phyloP scores from a whole-genome alignment of 208 protist genomes.

The Acanthamoeba culbertsoni region DNA sequence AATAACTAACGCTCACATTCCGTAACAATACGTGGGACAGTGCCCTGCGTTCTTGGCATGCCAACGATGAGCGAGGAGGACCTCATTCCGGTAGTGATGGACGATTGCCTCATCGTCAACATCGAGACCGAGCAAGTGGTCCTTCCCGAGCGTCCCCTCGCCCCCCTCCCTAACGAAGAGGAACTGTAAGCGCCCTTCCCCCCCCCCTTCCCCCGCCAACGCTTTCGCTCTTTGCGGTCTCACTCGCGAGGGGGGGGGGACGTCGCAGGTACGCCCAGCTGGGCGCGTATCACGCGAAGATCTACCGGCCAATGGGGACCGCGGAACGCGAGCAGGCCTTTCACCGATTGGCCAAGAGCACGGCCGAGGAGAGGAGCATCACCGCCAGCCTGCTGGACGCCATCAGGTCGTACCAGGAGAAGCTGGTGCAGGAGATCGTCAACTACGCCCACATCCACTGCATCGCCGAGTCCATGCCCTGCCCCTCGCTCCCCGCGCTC shows the following conservation, averaged over 20 bases:
- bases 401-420: not conserved
- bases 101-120: constrained; percentile 11
- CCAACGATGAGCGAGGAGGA: not conserved
- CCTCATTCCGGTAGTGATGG: not conserved
- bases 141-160: not conserved
- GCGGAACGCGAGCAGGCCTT: not conserved
- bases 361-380: not conserved
- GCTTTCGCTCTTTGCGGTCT: not conserved
- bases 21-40: too few relatives aligned
- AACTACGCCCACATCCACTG: not conserved
- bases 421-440: not conserved
- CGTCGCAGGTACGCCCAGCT: not conserved
- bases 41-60: not conserved
- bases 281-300: not conserved
- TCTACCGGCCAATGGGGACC: not conserved
- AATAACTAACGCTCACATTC: too few relatives aligned
- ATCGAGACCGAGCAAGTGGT: constrained; percentile 20
- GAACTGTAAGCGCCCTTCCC: not conserved
- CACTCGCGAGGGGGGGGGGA: too few relatives aligned
- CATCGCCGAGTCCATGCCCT: not conserved
- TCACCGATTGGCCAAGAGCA: not conserved
- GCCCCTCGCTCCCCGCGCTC: not conserved
- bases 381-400: not conserved
- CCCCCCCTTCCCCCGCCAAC: too few relatives aligned
- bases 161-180: not conserved